Conservation (phyloP, 768 basidiomycete species). For the Coprinellus micaceus region DNA sequence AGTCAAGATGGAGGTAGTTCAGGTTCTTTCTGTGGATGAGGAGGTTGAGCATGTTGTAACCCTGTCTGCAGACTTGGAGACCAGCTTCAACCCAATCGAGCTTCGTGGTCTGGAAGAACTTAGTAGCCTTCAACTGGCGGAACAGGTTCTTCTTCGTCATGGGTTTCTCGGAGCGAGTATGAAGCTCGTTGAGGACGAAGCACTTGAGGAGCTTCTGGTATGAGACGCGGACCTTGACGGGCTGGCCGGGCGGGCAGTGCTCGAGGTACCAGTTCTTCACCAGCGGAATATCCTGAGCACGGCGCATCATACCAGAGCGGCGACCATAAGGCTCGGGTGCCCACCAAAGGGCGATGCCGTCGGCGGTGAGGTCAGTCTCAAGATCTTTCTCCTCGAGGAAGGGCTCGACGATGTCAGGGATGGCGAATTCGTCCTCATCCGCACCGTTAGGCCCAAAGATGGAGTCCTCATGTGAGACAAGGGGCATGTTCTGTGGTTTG, state of each 20-base stretch:
- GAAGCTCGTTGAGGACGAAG: constrained; percentile 92
- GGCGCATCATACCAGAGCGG: constrained; percentile 86
- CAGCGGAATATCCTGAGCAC: constrained; percentile 92
- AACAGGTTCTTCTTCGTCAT: constrained; percentile 99
- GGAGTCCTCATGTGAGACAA: constrained; percentile 86
- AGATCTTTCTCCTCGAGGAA: constrained; percentile 78
- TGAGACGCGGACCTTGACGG: constrained; percentile 97
- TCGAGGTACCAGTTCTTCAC: constrained; percentile 99
- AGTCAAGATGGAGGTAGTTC: constrained; percentile 93
- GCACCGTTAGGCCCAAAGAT: constrained; percentile 85
- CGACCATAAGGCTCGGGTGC: constrained; percentile 94
- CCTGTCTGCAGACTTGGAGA: constrained; percentile 96
- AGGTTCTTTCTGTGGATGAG: constrained; percentile 98
- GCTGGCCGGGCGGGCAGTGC: constrained; percentile 93
- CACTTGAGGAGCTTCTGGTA: constrained; percentile 98
- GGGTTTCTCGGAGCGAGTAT: constrained; percentile 85
- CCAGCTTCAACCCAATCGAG: constrained; percentile 99
- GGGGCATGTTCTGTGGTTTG: constrained; percentile 74
- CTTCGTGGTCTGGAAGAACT: constrained; percentile 98
- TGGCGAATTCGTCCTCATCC: constrained; percentile 84
- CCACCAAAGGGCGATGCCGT: constrained; percentile 98
- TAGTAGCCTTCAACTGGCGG: constrained; percentile 94
- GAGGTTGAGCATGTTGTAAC: constrained; percentile 99
- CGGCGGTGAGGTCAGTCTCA: constrained; percentile 89
- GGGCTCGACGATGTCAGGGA: constrained; percentile 73